phyloP scores from a whole-genome alignment of 169 alveolate genomes.

The Eimeria mitis region DNA sequence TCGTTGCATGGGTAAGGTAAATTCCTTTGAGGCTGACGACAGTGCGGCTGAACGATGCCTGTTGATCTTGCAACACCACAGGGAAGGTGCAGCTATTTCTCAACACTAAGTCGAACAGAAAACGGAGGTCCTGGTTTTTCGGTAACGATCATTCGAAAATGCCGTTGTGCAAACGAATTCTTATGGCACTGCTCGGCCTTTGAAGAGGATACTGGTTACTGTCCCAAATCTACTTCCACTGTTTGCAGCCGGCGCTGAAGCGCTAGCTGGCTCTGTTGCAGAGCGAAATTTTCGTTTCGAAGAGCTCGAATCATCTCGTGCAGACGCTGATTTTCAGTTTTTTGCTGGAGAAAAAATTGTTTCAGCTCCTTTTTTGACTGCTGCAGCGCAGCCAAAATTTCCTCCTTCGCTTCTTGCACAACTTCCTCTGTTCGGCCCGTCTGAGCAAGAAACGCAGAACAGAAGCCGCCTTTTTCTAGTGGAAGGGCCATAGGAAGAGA shows the following conservation, averaged over 20 bases:
- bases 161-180: background rate
- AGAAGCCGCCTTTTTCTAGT: background rate
- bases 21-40: too few relatives aligned
- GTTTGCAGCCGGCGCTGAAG: conserved; percentile 81
- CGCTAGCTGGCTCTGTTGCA: conserved; percentile 80
- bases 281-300: conserved; percentile 79
- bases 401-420: conserved; percentile 76
- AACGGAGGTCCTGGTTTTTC: background rate
- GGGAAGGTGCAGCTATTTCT: too few relatives aligned
- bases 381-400: conserved; percentile 70
- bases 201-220: background rate
- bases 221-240: conserved; percentile 83
- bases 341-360: conserved; percentile 79
- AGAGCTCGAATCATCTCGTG: conserved; percentile 80
- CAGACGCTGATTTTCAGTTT: conserved; percentile 77
- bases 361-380: conserved; percentile 75
- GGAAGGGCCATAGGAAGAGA: background rate
- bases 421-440: conserved; percentile 69
- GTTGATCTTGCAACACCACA: too few relatives aligned
- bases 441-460: background rate
- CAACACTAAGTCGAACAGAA: background rate
- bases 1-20: background rate
- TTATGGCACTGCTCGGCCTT: background rate
- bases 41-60: too few relatives aligned
- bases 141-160: background rate